Conservation (phyloP, 345 rosid species). For the Bruguiera gymnorhiza region DNA sequence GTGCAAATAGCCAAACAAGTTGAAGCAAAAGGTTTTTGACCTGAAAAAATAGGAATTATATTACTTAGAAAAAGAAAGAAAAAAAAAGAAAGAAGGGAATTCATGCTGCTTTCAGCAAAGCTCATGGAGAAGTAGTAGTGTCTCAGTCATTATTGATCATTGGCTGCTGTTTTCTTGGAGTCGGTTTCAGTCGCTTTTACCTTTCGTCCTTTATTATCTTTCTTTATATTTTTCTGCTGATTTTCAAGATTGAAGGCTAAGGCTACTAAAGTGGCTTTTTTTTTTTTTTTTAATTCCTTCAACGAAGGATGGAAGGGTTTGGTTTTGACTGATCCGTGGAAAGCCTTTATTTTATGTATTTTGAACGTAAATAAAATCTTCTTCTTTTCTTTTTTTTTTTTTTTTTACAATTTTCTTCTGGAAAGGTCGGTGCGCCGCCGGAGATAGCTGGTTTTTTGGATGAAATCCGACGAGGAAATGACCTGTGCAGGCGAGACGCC, state of each 20-base stretch:
- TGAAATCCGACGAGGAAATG: conserved; percentile 56
- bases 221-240: neutral
- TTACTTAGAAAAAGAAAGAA: neutral
- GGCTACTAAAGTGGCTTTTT: no score
- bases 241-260: conserved; percentile 16
- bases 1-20: neutral
- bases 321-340: neutral
- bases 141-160: no score
- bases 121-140: no score
- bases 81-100: neutral
- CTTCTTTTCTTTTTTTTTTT: neutral
- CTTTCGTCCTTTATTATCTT: neutral
- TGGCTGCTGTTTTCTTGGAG: no score
- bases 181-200: neutral
- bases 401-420: neutral
- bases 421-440: conserved; percentile 88
- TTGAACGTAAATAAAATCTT: neutral
- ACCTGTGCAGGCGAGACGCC: conserved; percentile 39
- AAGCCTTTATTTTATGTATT: neutral
- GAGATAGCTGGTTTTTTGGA: conserved; percentile 64
- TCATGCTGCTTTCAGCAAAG: neutral
- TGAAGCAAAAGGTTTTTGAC: neutral
- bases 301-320: no score
- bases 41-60: neutral
- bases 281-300: no score